Percentiles rank a stretch among this genome's conserved stretches.
Evolutionary conservation across 1,139 yeast genomes (phyloP).

Genomic region (Casaregolazyma suthepensis): DNA sequence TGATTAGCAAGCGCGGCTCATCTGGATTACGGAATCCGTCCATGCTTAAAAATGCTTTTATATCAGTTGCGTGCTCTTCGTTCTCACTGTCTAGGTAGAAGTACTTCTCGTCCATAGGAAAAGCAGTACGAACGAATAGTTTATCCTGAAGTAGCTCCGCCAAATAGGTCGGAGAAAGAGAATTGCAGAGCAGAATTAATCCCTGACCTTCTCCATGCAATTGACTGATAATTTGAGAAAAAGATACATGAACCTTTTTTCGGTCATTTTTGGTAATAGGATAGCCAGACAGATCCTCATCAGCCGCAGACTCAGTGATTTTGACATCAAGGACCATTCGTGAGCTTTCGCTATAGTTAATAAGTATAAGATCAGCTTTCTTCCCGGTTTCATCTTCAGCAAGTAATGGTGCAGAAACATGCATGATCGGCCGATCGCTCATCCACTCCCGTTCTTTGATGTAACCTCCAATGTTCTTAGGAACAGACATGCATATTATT

Average conservation of each 20-base stretch:
- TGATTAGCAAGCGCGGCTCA: slow-evolving; percentile 3
- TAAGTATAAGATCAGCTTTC: not conserved
- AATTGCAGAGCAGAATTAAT: slow-evolving; percentile 1
- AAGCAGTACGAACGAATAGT: not conserved
- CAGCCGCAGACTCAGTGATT: not conserved
- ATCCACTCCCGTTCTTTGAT: slow-evolving; percentile 4
- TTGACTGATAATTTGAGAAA: slow-evolving; percentile 1
- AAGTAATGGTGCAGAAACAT: not conserved
- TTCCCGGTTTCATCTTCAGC: not conserved
- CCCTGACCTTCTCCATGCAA: slow-evolving; percentile 2
- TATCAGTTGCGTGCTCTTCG: not conserved
- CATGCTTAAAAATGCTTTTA: slow-evolving; percentile 3
- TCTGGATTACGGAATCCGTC: not conserved
- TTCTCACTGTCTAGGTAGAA: not conserved
- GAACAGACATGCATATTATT: slow-evolving; percentile 5
- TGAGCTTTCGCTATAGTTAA: slow-evolving; percentile 2
- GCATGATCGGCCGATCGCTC: slow-evolving; percentile 2
- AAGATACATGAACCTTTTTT: not conserved
- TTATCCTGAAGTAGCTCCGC: not conserved
- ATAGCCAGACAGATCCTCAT: not conserved
- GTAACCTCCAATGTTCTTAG: slow-evolving; percentile 1
- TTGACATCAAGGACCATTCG: not conserved
- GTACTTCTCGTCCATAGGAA: slow-evolving; percentile 1
- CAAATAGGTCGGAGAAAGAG: slow-evolving; percentile 1
- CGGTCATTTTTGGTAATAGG: not conserved